Conservation (phyloP, 805 yeast species). For the Ogataea degrootiae region DNA sequence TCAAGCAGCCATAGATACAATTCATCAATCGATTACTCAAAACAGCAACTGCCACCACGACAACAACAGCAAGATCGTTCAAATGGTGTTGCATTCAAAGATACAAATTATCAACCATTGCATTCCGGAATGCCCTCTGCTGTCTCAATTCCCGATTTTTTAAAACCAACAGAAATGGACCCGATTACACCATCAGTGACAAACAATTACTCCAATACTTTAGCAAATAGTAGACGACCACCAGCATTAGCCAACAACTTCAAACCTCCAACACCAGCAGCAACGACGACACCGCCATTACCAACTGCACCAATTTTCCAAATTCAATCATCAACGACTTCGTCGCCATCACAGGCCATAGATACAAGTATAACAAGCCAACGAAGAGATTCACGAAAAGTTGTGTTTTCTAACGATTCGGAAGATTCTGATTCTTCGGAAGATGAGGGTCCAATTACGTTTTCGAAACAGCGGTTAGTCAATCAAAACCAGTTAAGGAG, state of each 20-base stretch:
- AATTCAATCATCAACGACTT: background rate
- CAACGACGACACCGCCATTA: background rate
- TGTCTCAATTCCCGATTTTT: constrained; percentile 22
- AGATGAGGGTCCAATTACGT: constrained; percentile 3
- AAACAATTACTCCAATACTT: constrained; percentile 8
- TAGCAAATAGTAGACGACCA: constrained; percentile 6
- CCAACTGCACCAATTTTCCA: background rate
- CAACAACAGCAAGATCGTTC: background rate
- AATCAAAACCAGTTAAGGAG: background rate
- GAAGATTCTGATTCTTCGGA: constrained; percentile 10
- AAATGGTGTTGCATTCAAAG: constrained; percentile 6
- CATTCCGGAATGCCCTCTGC: constrained; percentile 18
- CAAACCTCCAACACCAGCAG: background rate
- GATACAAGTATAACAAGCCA: background rate
- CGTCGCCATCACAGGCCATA: background rate
- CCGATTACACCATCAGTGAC: constrained; percentile 17
- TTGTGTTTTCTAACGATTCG: constrained; percentile 10
- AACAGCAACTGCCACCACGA: too few relatives aligned
- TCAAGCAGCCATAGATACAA: background rate
- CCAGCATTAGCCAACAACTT: constrained; percentile 4
- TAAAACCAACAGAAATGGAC: constrained; percentile 20
- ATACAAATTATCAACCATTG: constrained; percentile 10
- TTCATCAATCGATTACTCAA: background rate
- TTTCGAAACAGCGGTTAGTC: background rate
- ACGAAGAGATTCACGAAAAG: constrained; percentile 12